Base-by-base conservation (phyloP, 2,329 filamentous ascomycete species). In the Lachnum nothofagi region DNA sequence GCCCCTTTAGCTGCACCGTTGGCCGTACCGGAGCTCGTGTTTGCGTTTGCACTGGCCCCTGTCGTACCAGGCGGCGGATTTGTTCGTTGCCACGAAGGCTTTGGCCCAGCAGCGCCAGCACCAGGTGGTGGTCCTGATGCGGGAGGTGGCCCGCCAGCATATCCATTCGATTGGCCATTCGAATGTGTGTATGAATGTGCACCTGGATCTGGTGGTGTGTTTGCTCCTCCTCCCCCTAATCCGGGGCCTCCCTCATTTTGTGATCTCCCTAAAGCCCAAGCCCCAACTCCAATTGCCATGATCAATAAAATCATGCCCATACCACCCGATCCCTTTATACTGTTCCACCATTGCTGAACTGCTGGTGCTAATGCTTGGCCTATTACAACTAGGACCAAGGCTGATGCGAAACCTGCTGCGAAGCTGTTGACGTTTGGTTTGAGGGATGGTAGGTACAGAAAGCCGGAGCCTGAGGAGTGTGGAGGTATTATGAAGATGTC, bases 401-500 rank as follows among this genome's bases (percentile, higher is more conserved):
- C 89, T 51, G 81, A 85, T 34, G 83, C 86, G 60, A 90, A 89
- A 23, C 91, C 91, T 3, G 91, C 90, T 19, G 90, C 77, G 67
- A 96, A 97, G 70, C 88, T 95, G 68, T 95, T 95, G 62, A 85
- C 77, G 63, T 93, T 88, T 17, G 88, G 86, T 63, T 85, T 80
- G 53, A 97, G 69, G 0, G 91, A 95, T 0, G 91, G 91, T n/a
- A 97, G 79, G 67, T 97, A 96, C 23, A 97, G 74, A 68, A 96
- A 96, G 27, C 91, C 91, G 0, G 83, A 82, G 45, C 91, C 91
- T 5, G 91, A 79, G 9, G 90, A 91, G 68, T 95, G 90, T 40
- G 91, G 88, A 6, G 91, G 91, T 63, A 97, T 91, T 66, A 96
- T 86, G 72, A 96, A 96, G 65, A 97, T 95, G 72, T 97, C 91